Evolutionary conservation across 2,329 filamentous ascomycete species (phyloP).

Genomic region (Colletotrichum simmondsii): DNA sequence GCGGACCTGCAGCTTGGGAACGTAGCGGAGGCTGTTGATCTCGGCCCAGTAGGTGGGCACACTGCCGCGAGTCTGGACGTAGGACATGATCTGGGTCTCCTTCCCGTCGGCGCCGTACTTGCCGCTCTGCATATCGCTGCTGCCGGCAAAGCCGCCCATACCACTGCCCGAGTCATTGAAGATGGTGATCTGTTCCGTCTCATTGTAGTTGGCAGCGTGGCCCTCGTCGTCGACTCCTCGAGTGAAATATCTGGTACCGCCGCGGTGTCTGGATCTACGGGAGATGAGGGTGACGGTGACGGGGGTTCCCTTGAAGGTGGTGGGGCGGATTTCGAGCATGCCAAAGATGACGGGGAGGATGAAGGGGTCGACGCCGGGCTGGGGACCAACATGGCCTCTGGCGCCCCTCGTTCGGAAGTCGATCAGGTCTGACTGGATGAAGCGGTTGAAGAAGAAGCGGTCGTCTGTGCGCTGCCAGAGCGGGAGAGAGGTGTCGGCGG

Average conservation of each 20-base stretch:
- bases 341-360: constrained; percentile 97
- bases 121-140: constrained; percentile 79
- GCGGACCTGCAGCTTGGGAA: constrained; percentile 88
- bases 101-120: constrained; percentile 70
- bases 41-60: constrained; percentile 97
- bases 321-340: constrained; percentile 91
- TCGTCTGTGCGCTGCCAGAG: constrained; percentile 95
- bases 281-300: constrained; percentile 91
- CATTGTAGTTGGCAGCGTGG: constrained; percentile 98
- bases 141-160: constrained; percentile 83
- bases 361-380: constrained; percentile 86
- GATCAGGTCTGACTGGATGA: constrained; percentile 90
- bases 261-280: constrained; percentile 86
- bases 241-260: constrained; percentile 94
- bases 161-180: constrained; percentile 83
- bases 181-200: constrained; percentile 93
- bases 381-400: constrained; percentile 73
- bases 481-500: constrained; percentile 76
- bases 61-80: constrained; percentile 95
- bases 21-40: constrained; percentile 92
- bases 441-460: constrained; percentile 98
- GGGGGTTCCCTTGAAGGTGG: constrained; percentile 84
- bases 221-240: constrained; percentile 93
- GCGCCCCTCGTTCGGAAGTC: constrained; percentile 79
- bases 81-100: constrained; percentile 91